These are phyloP conservation scores for Achlya hypogyna DNA, from an alignment of 352 stramenopile genomes.

Conservation along the genomic window DNA sequence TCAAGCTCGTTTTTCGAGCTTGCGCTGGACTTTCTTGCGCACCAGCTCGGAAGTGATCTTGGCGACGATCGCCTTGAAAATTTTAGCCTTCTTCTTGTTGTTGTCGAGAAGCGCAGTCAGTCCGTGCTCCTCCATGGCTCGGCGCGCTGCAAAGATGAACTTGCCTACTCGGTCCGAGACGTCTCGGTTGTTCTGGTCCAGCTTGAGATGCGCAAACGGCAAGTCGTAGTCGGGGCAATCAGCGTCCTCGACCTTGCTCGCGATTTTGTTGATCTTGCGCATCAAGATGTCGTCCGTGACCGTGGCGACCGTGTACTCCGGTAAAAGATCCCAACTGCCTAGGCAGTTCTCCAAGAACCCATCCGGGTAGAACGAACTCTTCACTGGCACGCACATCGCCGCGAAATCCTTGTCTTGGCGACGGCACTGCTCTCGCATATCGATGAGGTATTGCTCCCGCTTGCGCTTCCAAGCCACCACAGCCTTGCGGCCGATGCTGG, in stretches of 20 bases:
- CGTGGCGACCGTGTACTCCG: not conserved
- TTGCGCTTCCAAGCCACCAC: not conserved
- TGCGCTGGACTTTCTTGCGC: not conserved
- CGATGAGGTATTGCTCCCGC: not conserved
- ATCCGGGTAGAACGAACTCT: not conserved
- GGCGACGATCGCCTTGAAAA: not conserved
- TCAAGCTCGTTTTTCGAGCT: not conserved
- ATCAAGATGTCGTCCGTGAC: not conserved
- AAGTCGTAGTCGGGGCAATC: not conserved
- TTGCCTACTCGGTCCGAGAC: not conserved
- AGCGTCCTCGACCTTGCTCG: not conserved
- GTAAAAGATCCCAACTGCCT: not conserved
- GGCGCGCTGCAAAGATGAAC: not conserved
- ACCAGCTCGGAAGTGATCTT: not conserved
- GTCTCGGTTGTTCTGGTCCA: not conserved
- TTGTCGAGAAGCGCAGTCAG: not conserved
- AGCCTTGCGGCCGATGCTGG: not conserved
- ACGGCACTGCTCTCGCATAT: not conserved
- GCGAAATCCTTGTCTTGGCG: not conserved
- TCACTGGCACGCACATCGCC: not conserved
- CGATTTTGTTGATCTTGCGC: not conserved
- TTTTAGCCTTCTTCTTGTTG: not conserved
- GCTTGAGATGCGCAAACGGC: not conserved
- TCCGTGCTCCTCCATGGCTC: not conserved
- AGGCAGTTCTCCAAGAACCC: not conserved